Evolutionary conservation across 352 stramenopile genomes (phyloP).

Genomic region (Pythium aristosporum): DNA sequence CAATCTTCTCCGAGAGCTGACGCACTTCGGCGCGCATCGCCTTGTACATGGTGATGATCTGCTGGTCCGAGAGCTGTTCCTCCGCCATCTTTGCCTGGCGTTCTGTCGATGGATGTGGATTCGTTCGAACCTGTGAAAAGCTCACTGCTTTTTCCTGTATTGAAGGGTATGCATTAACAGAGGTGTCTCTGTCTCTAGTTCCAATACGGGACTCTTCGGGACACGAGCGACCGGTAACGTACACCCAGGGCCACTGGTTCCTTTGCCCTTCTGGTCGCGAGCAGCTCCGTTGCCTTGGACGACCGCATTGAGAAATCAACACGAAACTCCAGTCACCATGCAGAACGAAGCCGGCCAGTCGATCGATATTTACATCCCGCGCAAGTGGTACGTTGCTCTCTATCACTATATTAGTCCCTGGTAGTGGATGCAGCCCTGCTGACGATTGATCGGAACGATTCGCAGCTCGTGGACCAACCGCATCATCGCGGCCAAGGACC

Average conservation of each 20-base stretch:
- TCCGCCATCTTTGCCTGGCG: slow-evolving; percentile 27
- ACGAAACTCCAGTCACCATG: slow-evolving; percentile 80
- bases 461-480: slow-evolving; percentile 97
- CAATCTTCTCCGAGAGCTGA: slow-evolving; percentile 84
- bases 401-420: neutral
- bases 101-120: neutral
- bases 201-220: slow-evolving; percentile 13
- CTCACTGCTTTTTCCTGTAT: neutral
- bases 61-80: slow-evolving; percentile 75
- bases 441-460: neutral
- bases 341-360: slow-evolving; percentile 97
- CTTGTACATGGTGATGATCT: slow-evolving; percentile 87
- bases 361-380: slow-evolving; percentile 98
- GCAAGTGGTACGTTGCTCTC: slow-evolving; percentile 89
- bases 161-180: neutral
- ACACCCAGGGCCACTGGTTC: slow-evolving; percentile 84
- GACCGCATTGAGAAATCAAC: slow-evolving; percentile 58
- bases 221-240: slow-evolving; percentile 64
- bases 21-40: slow-evolving; percentile 79
- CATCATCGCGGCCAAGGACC: slow-evolving; percentile 97
- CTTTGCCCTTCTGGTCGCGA: slow-evolving; percentile 7
- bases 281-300: neutral
- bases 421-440: neutral
- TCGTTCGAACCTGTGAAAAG: slow-evolving; percentile 3
- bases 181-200: neutral